Percentiles rank a stretch among this genome's conserved stretches.
Conservation (phyloP, 2,329 filamentous ascomycete genomes). For the Diaporthe longicolla region DNA sequence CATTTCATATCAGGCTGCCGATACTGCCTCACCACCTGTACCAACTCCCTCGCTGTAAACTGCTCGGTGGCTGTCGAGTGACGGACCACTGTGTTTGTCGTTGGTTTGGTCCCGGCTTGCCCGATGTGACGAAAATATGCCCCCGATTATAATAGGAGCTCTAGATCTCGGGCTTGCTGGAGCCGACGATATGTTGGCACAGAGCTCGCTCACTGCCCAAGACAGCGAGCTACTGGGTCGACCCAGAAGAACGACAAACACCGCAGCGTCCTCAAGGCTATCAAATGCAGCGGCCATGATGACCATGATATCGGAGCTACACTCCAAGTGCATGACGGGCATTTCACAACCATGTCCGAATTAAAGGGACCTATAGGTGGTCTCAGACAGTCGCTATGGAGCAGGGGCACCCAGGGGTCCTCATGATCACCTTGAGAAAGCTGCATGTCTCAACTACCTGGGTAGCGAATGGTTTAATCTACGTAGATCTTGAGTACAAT, state of each 20-base stretch:
- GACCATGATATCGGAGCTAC: neutral
- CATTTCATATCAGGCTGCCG: neutral
- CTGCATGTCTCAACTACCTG: neutral
- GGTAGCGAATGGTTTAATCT: slow-evolving; percentile 1
- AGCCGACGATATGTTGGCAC: neutral
- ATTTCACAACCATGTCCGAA: neutral
- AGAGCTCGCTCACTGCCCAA: neutral
- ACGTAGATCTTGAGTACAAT: neutral
- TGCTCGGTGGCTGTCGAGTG: no score
- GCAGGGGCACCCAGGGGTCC: neutral
- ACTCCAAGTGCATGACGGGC: neutral
- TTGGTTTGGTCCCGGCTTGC: no score
- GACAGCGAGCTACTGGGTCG: neutral
- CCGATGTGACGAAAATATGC: no score
- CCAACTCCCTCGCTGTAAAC: no score
- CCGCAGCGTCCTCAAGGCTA: no score
- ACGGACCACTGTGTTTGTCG: no score
- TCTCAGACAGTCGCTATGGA: neutral
- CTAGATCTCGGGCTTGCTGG: neutral
- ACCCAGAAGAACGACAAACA: neutral
- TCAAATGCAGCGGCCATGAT: neutral
- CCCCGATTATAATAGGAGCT: no score
- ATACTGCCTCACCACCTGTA: neutral
- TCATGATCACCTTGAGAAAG: neutral
- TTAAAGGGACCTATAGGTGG: neutral